Evolutionary conservation across 2,329 filamentous ascomycete species (phyloP), one percentile per base, ranked within the genome.

Genomic region (Biscogniauxia sp.): DNA sequence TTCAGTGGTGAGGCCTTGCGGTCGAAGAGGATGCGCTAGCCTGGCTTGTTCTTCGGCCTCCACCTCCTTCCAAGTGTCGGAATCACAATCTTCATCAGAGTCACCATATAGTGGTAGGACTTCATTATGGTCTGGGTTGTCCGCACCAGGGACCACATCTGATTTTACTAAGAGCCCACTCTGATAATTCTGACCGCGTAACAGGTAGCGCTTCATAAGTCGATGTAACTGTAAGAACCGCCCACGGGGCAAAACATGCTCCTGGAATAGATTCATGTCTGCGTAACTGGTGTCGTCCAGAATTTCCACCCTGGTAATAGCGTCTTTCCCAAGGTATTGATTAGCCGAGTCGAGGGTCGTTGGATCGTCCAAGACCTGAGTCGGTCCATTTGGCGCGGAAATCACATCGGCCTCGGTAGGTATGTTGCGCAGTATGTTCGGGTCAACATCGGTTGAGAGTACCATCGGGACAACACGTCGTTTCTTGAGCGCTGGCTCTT

Each of bases 11-110:
- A 88, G 73, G 15, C 63, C 64, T 37, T 59, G 59, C 6, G 23
- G 15, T 37, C 26, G 5, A 4, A n/a, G 20, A 9, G 37, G 50
- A 11, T n/a, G 51, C 65, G 63, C 72, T 52, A 68, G 23, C 50
- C 65, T 23, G 56, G 69, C 61, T 60, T 66, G 75, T 50, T 76
- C 74, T 61, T 88, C 86, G 28, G 82, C 76, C 53, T 88, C 80
- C 9, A 90, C 88, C 68, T 91, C 88, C 51, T 75, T 75, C 77
- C 81, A 83, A 0, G 84, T 88, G 41, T 84, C 80, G 11, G 82
- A 78, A 66, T 90, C 87, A 63, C 82, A 84, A 28, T 80, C 80
- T 8, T 81, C 73, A 54, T 78, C 73, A 2, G 85, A 88, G 3
- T 88, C 83, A 5, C 84, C 84, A 67, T 82, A 84, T 0, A 77